phyloP scores from a whole-genome alignment of 805 yeast species.

The Metschnikowia anglica region DNA sequence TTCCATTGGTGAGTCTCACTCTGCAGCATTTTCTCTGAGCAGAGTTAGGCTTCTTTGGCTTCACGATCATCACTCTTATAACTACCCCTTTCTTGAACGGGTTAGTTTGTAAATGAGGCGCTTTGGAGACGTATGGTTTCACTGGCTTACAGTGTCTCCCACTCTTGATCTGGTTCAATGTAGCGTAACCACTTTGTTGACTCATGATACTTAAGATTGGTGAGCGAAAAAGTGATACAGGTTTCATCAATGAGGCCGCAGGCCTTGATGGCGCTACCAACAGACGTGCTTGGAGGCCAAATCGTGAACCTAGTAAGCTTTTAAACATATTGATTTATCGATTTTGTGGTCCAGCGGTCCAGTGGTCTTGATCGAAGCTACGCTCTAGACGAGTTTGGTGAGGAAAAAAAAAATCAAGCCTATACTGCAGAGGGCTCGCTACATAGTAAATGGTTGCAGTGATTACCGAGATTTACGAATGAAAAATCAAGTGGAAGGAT shows the following conservation, averaged over 20 bases:
- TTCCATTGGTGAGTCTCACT: constrained; percentile 89
- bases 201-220: constrained; percentile 3
- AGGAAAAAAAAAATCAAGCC: constrained; percentile 8
- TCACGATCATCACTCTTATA: constrained; percentile 86
- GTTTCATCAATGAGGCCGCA: constrained; percentile 6
- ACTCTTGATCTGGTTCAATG: constrained; percentile 73
- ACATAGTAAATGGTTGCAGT: too few species aligned
- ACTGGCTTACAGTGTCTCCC: constrained; percentile 54
- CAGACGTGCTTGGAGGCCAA: constrained; percentile 9
- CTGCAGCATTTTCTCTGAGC: constrained; percentile 97
- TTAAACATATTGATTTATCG: constrained; percentile 17
- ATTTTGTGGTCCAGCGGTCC: too few species aligned
- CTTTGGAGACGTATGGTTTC: constrained; percentile 51
- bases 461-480: too few species aligned
- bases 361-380: too few species aligned
- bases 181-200: constrained; percentile 55
- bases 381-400: constrained; percentile 2
- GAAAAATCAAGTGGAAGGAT: too few species aligned
- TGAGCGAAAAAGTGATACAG: neutral
- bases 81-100: constrained; percentile 95
- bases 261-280: constrained; percentile 5
- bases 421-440: constrained; percentile 4
- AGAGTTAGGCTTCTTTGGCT: constrained; percentile 98
- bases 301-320: constrained; percentile 15
- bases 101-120: constrained; percentile 80